These are phyloP conservation scores for Annulohypoxylon stygium DNA, from an alignment of 495 filamentous ascomycete species.

Conservation along the genomic window DNA sequence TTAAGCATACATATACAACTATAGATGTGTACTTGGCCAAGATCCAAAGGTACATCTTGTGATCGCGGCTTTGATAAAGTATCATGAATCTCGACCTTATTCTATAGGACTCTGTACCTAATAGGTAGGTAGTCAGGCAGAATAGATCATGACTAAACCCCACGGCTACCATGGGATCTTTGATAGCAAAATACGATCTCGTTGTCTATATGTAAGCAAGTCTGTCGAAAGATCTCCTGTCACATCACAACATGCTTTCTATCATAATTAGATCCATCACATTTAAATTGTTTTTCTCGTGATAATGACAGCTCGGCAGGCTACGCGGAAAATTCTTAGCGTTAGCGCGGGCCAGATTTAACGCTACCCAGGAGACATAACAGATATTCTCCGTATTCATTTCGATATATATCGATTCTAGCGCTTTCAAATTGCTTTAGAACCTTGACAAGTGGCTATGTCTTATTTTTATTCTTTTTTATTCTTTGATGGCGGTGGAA, in stretches of 20 bases:
- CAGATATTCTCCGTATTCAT: constrained; percentile 21
- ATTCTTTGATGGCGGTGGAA: background rate
- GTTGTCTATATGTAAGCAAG: background rate
- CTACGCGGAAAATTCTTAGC: constrained; percentile 36
- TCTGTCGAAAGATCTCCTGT: background rate
- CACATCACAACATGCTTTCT: background rate
- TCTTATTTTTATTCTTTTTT: background rate
- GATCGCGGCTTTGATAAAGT: background rate
- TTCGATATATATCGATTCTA: constrained; percentile 45
- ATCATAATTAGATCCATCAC: background rate
- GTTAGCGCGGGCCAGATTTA: constrained; percentile 31
- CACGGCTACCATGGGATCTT: background rate
- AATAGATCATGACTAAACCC: background rate
- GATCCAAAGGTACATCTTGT: background rate
- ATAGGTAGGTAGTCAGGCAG: background rate
- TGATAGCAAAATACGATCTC: background rate
- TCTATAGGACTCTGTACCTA: background rate
- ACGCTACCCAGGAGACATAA: constrained; percentile 33
- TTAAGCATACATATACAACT: background rate
- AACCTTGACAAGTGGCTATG: constrained; percentile 18
- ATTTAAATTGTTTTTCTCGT: constrained; percentile 15
- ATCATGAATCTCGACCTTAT: background rate
- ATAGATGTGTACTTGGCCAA: background rate
- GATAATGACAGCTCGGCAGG: constrained; percentile 18
- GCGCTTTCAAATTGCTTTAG: constrained; percentile 24